phyloP scores from a whole-genome alignment of 2,329 filamentous ascomycete genomes.

The Bipolaris cookei region DNA sequence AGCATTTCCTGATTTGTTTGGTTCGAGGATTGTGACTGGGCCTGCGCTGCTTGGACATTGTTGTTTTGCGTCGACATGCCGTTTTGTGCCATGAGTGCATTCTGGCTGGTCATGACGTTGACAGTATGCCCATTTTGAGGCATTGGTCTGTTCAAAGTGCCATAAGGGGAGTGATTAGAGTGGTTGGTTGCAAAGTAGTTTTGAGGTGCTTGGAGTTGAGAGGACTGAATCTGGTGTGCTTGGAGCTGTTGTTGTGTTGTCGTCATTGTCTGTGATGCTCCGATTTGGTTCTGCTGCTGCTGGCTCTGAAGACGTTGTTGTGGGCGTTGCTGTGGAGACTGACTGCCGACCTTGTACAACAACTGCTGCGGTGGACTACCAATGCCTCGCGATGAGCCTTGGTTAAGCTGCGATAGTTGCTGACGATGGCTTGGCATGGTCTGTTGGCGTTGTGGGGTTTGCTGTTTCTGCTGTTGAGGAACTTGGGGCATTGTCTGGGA shows the following conservation, averaged over 20 bases:
- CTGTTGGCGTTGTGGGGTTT: conserved; percentile 16
- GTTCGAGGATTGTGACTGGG: conserved; percentile 26
- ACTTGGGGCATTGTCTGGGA: conserved; percentile 15
- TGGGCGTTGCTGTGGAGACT: conserved; percentile 28
- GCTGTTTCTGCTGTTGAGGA: conserved; percentile 25
- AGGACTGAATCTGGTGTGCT: conserved; percentile 27
- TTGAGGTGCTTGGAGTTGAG: conserved; percentile 27
- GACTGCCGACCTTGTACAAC: conserved; percentile 26
- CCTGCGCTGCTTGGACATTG: conserved; percentile 19
- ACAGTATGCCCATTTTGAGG: conserved; percentile 23
- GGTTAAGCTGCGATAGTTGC: conserved; percentile 34
- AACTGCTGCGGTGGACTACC: conserved; percentile 32
- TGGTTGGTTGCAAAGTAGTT: conserved; percentile 32
- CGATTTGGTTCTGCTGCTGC: conserved; percentile 24
- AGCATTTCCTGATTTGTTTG: conserved; percentile 27
- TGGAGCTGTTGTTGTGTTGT: conserved; percentile 19
- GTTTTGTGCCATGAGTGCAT: conserved; percentile 14
- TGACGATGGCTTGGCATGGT: conserved; percentile 27
- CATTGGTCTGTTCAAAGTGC: conserved; percentile 32
- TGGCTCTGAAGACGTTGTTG: conserved; percentile 14
- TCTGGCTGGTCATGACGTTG: conserved; percentile 12
- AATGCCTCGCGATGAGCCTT: conserved; percentile 13
- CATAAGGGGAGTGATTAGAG: conserved; percentile 30
- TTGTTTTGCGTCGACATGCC: conserved; percentile 8
- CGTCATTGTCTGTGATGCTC: conserved; percentile 21